These are phyloP conservation scores for Chrysanthemum lavandulifolium DNA, from an alignment of 129 eudicot species.

Conservation along the genomic window DNA sequence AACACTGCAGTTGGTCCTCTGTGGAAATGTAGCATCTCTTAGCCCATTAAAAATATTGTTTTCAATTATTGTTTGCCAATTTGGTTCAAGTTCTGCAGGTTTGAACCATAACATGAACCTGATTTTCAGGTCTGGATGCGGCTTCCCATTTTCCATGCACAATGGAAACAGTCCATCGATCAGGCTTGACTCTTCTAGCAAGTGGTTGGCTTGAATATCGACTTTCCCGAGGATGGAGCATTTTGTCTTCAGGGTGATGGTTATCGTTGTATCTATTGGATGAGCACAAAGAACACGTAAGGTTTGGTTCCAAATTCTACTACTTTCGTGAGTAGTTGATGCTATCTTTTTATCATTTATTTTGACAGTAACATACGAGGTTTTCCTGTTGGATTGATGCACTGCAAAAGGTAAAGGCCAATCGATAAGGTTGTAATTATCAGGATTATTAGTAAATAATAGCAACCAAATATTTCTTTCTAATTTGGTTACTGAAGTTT, in stretches of 20 bases:
- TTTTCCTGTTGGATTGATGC: slow-evolving; percentile 49
- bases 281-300: slow-evolving; percentile 85
- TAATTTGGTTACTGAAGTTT: too few species aligned
- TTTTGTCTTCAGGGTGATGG: slow-evolving; percentile 65
- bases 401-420: slow-evolving; percentile 43
- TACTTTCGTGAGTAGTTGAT: slow-evolving; percentile 61
- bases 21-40: slow-evolving; percentile 71
- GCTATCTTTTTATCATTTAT: slow-evolving; percentile 65
- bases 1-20: slow-evolving; percentile 57
- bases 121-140: slow-evolving; percentile 44
- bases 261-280: slow-evolving; percentile 56
- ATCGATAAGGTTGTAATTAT: slow-evolving; percentile 14
- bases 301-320: slow-evolving; percentile 89
- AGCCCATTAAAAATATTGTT: slow-evolving; percentile 57
- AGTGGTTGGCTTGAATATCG: slow-evolving; percentile 45
- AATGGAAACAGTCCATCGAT: slow-evolving; percentile 78
- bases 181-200: slow-evolving; percentile 55
- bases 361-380: slow-evolving; percentile 82
- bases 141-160: slow-evolving; percentile 53
- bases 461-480: too few species aligned
- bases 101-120: slow-evolving; percentile 78
- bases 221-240: slow-evolving; percentile 62
- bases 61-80: slow-evolving; percentile 51
- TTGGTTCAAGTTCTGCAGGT: slow-evolving; percentile 68
- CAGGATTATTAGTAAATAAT: too few species aligned